Percentiles rank a stretch among this genome's conserved stretches.
Evolutionary conservation across 1,284 basidiomycete species (phyloP).

Genomic region (Tetrapyrgos nigripes): DNA sequence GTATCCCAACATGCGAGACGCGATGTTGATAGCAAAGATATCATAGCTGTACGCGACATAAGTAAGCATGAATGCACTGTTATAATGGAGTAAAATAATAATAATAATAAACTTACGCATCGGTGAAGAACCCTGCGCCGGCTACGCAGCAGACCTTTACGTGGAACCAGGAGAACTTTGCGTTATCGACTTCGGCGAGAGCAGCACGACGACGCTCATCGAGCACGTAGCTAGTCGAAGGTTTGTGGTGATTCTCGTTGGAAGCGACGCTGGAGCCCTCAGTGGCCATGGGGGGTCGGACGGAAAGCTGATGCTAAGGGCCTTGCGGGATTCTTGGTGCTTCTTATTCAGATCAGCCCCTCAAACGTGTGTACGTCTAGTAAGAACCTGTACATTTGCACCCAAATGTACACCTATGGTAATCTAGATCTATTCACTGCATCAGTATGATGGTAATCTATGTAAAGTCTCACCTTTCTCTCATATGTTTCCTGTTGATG

Average conservation of each 20-base stretch:
- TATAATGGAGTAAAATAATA: too few species aligned
- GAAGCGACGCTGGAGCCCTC: conserved; percentile 62
- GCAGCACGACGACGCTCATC: conserved; percentile 51
- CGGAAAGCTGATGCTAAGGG: conserved; percentile 3
- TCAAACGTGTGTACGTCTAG: too few species aligned
- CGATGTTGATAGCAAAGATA: conserved; percentile 79
- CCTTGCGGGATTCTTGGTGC: too few species aligned
- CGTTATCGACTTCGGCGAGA: conserved; percentile 62
- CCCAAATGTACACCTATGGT: too few species aligned
- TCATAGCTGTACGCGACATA: conserved; percentile 58
- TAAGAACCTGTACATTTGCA: too few species aligned
- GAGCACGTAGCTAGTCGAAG: too few species aligned
- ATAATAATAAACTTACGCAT: conserved; percentile 51
- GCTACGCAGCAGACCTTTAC: conserved; percentile 59
- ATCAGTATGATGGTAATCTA: too few species aligned
- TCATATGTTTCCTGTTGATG: too few species aligned
- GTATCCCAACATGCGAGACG: conserved; percentile 72
- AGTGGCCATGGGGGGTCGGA: conserved; percentile 41
- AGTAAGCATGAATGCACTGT: neutral
- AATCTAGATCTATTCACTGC: too few species aligned
- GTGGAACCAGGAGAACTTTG: conserved; percentile 56
- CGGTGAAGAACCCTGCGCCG: conserved; percentile 70
- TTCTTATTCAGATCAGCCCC: too few species aligned
- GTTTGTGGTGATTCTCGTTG: conserved; percentile 59
- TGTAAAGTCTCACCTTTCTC: too few species aligned